phyloP scores from a whole-genome alignment of 2,329 filamentous ascomycete species.

The Aspergillus sclerotialis region DNA sequence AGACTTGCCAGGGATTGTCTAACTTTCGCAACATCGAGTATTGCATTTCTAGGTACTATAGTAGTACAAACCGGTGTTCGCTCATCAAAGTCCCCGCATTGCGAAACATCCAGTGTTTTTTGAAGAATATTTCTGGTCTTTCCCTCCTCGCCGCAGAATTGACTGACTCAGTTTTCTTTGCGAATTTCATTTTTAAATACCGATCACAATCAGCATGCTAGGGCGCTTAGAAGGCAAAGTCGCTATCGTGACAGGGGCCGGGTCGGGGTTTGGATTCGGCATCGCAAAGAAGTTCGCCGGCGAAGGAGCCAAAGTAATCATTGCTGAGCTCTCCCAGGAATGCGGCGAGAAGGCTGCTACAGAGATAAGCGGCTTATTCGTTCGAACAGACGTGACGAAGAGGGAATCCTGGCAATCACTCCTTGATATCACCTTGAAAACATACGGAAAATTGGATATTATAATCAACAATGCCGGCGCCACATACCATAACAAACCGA shows the following conservation, averaged over 20 bases:
- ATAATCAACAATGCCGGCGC: constrained; percentile 41
- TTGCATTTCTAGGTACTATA: no score
- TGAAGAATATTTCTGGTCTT: background rate
- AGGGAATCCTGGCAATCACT: constrained; percentile 20
- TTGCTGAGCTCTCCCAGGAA: constrained; percentile 28
- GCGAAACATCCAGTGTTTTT: background rate
- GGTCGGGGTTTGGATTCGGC: constrained; percentile 31
- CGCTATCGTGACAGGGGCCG: constrained; percentile 34
- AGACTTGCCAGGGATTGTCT: background rate
- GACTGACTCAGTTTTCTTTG: no score
- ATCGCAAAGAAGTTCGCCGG: constrained; percentile 28
- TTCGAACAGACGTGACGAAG: constrained; percentile 18
- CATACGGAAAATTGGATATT: constrained; percentile 29
- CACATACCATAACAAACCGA: constrained; percentile 29
- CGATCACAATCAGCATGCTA: constrained; percentile 6
- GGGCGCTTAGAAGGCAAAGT: constrained; percentile 32
- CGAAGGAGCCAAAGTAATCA: constrained; percentile 31
- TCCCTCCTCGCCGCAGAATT: background rate
- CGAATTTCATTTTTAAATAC: no score
- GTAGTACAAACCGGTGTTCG: no score
- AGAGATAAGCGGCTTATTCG: constrained; percentile 14
- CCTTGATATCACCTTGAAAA: constrained; percentile 15
- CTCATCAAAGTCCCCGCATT: background rate
- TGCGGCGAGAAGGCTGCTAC: constrained; percentile 16
- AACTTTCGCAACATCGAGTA: no score